phyloP scores from a whole-genome alignment of 139 green algal genomes.

The Pedinophyceae sp. region DNA sequence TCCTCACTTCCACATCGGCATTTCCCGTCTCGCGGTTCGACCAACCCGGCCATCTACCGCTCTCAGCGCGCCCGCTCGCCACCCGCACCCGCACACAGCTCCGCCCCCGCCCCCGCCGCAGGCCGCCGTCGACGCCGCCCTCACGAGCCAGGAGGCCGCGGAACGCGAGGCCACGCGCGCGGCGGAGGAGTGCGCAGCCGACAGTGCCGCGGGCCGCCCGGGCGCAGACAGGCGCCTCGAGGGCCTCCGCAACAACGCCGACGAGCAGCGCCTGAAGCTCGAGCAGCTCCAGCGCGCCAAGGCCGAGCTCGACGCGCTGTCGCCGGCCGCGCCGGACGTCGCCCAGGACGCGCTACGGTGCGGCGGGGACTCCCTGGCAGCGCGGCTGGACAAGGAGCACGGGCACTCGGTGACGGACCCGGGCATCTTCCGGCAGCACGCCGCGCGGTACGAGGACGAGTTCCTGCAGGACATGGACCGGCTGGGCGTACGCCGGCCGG shows the following conservation, averaged over 20 bases:
- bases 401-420: slow-evolving; percentile 53
- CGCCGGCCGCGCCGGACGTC: slow-evolving; percentile 6
- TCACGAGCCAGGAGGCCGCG: slow-evolving; percentile 3
- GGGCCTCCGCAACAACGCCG: too few species aligned
- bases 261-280: slow-evolving; percentile 11
- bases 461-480: slow-evolving; percentile 85
- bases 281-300: not conserved
- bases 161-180: not conserved
- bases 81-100: too few species aligned
- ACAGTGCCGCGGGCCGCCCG: not conserved
- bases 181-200: slow-evolving; percentile 6
- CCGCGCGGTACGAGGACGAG: slow-evolving; percentile 54
- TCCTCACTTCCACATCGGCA: too few species aligned
- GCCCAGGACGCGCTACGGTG: slow-evolving; percentile 28
- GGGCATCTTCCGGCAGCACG: slow-evolving; percentile 70
- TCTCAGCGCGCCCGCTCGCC: too few species aligned
- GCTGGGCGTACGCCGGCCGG: slow-evolving; percentile 56
- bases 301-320: slow-evolving; percentile 11
- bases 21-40: too few species aligned
- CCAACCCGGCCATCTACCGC: too few species aligned
- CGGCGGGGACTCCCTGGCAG: slow-evolving; percentile 54
- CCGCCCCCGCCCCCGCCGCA: too few species aligned
- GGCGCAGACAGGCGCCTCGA: too few species aligned
- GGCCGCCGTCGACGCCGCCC: too few species aligned
- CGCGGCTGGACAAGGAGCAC: slow-evolving; percentile 49